Evolutionary conservation across 805 yeast species (phyloP), one percentile per base, ranked within the genome.

Genomic region (Priceomyces haplophilus): DNA sequence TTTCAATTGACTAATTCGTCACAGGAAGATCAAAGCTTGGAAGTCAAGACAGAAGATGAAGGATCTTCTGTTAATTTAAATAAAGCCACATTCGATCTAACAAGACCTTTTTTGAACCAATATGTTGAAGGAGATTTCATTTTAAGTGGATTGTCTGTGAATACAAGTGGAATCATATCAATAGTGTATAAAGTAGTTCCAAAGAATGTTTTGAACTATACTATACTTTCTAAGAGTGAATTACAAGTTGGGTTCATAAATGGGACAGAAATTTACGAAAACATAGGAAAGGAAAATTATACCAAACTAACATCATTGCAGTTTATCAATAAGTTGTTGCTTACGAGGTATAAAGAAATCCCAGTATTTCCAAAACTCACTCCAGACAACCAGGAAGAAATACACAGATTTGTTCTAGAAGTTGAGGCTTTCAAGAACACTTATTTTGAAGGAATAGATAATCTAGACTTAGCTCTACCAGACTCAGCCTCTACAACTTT

Each of bases 71-170:
- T 31, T 6, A 30, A 8, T 6, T 19, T 19, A 7, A 3, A 11
- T n/a, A 41, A 41, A 21, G 27, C 19, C 13, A 24, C 31, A 7
- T 32, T 43, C 8, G 47, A 42, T 42, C 47, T 45, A 11, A 21
- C 47, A 7, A 45, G 44, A 33, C 45, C 45, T 19, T 58, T 52
- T 37, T 49, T 61, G 24, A 52, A 49, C 23, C 55, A 53, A 5
- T 44, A 47, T 2, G 44, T 53, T 5, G 69, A 59, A 27, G 70
- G 69, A 1, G 49, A 51, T 19, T 54, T 64, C 19, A 46, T 59
- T 7, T 57, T 54, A 29, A 60, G 55, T 31, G 67, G 64, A 2
- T 50, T 50, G 15, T 51, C 50, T 10, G 34, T 53, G 16, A 44
- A 47, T 16, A 33, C 40, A 7, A 50, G 48, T 36, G 62, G 61